Percentiles rank a stretch among this genome's conserved stretches.
Conservation (phyloP, 208 protist genomes). For the Acanthamoeba polyphaga region DNA sequence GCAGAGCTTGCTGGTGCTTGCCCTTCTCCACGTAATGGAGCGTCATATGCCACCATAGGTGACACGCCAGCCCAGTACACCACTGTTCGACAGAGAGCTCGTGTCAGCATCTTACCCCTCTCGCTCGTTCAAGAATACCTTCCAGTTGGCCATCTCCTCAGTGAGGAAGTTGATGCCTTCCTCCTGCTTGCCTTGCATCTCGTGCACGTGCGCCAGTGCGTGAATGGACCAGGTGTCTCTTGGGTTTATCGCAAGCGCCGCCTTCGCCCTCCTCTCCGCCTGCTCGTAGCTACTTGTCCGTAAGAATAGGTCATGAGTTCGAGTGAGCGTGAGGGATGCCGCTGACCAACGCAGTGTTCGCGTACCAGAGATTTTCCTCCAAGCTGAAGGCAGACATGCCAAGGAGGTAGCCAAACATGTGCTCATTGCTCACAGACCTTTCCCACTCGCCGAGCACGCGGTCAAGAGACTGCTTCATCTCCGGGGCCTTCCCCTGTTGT, state of each 20-base stretch:
- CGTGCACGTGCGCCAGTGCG: constrained; percentile 34
- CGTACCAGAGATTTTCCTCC: constrained; percentile 25
- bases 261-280: neutral
- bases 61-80: constrained; percentile 23
- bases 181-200: constrained; percentile 23
- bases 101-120: no score
- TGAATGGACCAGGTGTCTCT: constrained; percentile 46
- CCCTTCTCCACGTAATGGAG: constrained; percentile 15
- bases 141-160: constrained; percentile 21
- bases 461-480: constrained; percentile 6
- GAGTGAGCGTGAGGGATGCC: no score
- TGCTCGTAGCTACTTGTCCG: neutral
- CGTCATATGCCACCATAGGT: constrained; percentile 54
- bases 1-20: neutral
- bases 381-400: constrained; percentile 36
- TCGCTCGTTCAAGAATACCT: neutral
- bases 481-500: constrained; percentile 28
- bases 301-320: neutral
- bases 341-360: neutral
- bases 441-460: neutral
- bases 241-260: constrained; percentile 6
- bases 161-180: constrained; percentile 50
- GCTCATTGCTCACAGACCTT: neutral
- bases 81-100: neutral
- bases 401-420: constrained; percentile 18